These are phyloP conservation scores for Vaccinium darrowii DNA, from an alignment of 148 eudicot genomes.

Conservation along the genomic window DNA sequence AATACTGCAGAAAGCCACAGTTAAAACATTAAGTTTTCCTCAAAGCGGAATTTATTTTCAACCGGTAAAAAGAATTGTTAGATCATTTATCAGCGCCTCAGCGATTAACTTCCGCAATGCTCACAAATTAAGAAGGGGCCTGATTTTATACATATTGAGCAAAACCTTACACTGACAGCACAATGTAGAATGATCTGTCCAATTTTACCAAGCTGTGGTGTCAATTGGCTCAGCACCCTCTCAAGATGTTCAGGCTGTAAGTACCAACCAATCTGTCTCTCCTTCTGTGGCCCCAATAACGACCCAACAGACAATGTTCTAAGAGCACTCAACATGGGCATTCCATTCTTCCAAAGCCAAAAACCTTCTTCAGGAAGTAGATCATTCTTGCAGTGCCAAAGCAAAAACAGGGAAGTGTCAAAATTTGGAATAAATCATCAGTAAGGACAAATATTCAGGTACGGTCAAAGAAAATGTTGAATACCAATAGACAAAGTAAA, in stretches of 20 bases:
- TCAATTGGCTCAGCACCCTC: conserved; percentile 65
- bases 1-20: neutral
- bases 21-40: neutral
- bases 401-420: conserved; percentile 19
- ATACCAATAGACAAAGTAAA: conserved; percentile 76
- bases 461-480: conserved; percentile 6
- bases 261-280: conserved; percentile 83
- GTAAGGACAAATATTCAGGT: neutral
- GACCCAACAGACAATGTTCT: conserved; percentile 77
- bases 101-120: neutral
- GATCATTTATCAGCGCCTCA: neutral
- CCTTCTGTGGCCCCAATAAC: conserved; percentile 74
- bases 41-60: neutral
- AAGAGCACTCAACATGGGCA: conserved; percentile 72
- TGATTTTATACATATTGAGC: conserved; percentile 13
- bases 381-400: conserved; percentile 59
- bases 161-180: conserved; percentile 78
- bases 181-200: conserved; percentile 74
- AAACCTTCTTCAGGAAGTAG: conserved; percentile 85
- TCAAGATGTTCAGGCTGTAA: conserved; percentile 52
- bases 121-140: neutral
- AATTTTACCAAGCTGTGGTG: conserved; percentile 68
- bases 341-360: conserved; percentile 85
- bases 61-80: neutral
- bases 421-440: neutral